Percentiles rank a stretch among this genome's conserved stretches.
Conservation (phyloP, 768 basidiomycete species). For the Pulveroboletus sp. region DNA sequence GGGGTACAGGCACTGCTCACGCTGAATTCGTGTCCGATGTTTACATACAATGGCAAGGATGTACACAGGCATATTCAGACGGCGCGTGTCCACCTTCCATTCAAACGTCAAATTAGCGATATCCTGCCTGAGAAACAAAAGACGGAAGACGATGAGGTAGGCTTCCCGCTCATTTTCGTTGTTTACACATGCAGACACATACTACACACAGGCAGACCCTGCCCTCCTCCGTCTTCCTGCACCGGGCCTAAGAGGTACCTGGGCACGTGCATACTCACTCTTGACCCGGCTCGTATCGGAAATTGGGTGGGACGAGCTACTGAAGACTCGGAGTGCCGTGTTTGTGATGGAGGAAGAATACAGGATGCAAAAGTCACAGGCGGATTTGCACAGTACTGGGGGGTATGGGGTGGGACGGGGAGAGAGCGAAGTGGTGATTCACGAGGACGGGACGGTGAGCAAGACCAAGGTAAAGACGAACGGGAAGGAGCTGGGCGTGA, state of each 20-base stretch:
- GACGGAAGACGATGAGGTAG: slow-evolving; percentile 82
- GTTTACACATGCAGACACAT: too few species aligned
- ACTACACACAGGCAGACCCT: slow-evolving; percentile 91
- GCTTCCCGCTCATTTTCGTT: slow-evolving; percentile 1
- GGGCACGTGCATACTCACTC: slow-evolving; percentile 90
- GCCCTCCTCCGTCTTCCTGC: slow-evolving; percentile 93
- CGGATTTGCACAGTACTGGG: slow-evolving; percentile 52
- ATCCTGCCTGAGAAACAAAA: slow-evolving; percentile 83
- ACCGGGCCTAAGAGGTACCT: slow-evolving; percentile 91
- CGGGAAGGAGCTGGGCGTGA: too few species aligned
- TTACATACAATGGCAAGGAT: slow-evolving; percentile 97
- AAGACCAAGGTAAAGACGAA: too few species aligned
- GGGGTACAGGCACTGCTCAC: slow-evolving; percentile 69
- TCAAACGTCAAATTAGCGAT: slow-evolving; percentile 81
- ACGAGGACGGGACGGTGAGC: slow-evolving; percentile 65
- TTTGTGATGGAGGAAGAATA: slow-evolving; percentile 99
- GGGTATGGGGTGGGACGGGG: slow-evolving; percentile 15
- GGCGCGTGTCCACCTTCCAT: slow-evolving; percentile 79
- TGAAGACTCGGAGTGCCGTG: slow-evolving; percentile 90
- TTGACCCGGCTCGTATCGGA: slow-evolving; percentile 88
- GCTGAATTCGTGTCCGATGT: slow-evolving; percentile 99
- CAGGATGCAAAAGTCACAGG: slow-evolving; percentile 88
- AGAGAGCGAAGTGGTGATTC: slow-evolving; percentile 43
- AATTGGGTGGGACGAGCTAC: slow-evolving; percentile 98
- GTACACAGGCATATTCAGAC: slow-evolving; percentile 82